A percentile compares a stretch with the other conserved stretches of the same genome.
These are phyloP conservation scores for Aquanectria penicillioides DNA, from an alignment of 2,329 filamentous ascomycete species.

Conservation along the genomic window DNA sequence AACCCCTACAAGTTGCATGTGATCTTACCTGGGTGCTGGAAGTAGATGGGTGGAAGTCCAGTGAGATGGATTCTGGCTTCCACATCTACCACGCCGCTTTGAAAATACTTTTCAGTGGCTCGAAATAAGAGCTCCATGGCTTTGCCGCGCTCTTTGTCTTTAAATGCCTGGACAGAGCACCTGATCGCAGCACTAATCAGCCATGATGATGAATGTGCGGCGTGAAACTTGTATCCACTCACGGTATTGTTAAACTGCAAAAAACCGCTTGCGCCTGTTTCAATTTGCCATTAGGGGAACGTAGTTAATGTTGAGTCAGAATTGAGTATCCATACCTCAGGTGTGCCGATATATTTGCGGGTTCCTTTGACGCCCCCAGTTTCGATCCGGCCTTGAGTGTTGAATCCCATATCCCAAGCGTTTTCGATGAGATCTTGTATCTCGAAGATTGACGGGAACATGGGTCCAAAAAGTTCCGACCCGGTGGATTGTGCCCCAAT, in stretches of 20 bases:
- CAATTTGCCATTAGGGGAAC: background rate
- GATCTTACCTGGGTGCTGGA: conserved; percentile 77
- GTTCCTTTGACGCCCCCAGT: conserved; percentile 90
- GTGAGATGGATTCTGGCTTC: conserved; percentile 73
- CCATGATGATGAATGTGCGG: background rate
- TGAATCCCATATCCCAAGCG: conserved; percentile 89
- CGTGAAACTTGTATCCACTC: conserved; percentile 41
- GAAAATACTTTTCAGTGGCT: conserved; percentile 80
- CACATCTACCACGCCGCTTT: conserved; percentile 54
- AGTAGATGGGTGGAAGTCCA: conserved; percentile 82
- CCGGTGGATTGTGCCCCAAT: conserved; percentile 67
- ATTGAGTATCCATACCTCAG: conserved; percentile 68
- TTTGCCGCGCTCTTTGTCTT: conserved; percentile 56
- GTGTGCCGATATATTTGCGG: conserved; percentile 94
- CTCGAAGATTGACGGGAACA: conserved; percentile 79
- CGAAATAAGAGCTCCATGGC: conserved; percentile 67
- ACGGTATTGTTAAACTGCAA: conserved; percentile 73
- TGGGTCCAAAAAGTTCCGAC: conserved; percentile 65
- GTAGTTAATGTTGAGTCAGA: too few relatives aligned
- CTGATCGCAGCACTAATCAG: conserved; percentile 45
- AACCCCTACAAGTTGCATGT: background rate
- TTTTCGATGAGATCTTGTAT: conserved; percentile 88
- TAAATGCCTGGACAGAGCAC: conserved; percentile 71
- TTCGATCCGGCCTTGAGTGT: conserved; percentile 76
- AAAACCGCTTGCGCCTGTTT: conserved; percentile 81